Percentiles rank a stretch among this genome's conserved stretches.
phyloP scores from a whole-genome alignment of 768 basidiomycete species.

The Tubosaeta sp. region DNA sequence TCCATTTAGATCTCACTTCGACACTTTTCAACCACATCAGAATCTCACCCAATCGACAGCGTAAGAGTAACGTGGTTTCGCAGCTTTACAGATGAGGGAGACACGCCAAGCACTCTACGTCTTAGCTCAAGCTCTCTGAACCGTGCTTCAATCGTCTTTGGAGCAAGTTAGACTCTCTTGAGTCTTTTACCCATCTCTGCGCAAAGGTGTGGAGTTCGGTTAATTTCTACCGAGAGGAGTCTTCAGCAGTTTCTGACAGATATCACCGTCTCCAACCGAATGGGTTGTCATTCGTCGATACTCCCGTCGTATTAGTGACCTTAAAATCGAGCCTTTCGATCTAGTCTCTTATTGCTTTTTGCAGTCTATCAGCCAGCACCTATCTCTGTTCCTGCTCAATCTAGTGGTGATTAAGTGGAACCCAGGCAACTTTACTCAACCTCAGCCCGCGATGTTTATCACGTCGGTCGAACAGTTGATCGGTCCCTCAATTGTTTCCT shows the following conservation, averaged over 20 bases:
- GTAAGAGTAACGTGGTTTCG: no score
- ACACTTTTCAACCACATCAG: no score
- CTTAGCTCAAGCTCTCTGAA: neutral
- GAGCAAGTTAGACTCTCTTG: neutral
- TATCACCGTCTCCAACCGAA: neutral
- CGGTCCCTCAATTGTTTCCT: neutral
- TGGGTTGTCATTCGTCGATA: constrained; percentile 1
- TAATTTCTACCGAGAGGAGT: neutral
- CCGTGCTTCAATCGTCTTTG: constrained; percentile 1
- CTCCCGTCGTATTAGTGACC: constrained; percentile 1
- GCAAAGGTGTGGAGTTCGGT: no score
- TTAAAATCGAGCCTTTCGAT: neutral
- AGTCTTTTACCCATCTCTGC: neutral
- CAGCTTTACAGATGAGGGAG: neutral
- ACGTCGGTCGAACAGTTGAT: neutral
- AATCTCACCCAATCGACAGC: no score
- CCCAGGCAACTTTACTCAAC: no score
- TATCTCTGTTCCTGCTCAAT: neutral
- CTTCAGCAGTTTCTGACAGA: neutral
- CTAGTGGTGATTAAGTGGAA: constrained; percentile 1
- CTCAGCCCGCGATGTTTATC: neutral
- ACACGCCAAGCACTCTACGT: neutral
- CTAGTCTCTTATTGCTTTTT: neutral
- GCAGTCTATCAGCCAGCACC: neutral
- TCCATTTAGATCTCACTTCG: no score